Evolutionary conservation across 352 stramenopile species (phyloP).

Genomic region (Globisporangium polare): DNA sequence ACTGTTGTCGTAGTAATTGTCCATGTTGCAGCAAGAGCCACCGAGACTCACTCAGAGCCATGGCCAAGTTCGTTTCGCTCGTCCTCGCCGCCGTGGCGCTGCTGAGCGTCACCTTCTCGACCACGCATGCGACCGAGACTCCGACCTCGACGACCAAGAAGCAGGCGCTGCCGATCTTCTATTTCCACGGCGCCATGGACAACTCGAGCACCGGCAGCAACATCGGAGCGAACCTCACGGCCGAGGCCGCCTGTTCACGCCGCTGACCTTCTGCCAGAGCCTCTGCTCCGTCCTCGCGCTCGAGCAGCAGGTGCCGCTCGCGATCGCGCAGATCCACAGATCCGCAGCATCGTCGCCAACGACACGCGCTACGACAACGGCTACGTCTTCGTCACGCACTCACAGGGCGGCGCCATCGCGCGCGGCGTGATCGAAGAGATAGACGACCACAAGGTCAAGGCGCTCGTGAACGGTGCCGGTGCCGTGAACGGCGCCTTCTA

Average conservation of each 20-base stretch:
- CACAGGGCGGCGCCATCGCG: slow-evolving; percentile 19
- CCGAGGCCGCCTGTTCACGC: slow-evolving; percentile 12
- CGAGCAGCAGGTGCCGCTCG: slow-evolving; percentile 15
- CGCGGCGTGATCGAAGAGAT: slow-evolving; percentile 24
- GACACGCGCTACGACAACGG: slow-evolving; percentile 19
- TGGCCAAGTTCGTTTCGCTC: neutral
- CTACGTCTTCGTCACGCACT: slow-evolving; percentile 30
- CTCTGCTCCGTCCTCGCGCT: slow-evolving; percentile 15
- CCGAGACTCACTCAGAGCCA: neutral
- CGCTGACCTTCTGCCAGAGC: slow-evolving; percentile 20
- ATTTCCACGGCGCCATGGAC: slow-evolving; percentile 22
- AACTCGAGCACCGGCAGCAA: neutral
- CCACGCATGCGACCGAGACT: neutral
- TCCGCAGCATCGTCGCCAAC: slow-evolving; percentile 11
- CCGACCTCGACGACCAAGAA: neutral
- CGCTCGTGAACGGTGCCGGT: slow-evolving; percentile 22
- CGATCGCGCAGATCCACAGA: slow-evolving; percentile 21
- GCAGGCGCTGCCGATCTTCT: slow-evolving; percentile 20
- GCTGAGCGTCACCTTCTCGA: neutral
- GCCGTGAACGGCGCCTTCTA: slow-evolving; percentile 26
- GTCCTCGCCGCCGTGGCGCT: neutral
- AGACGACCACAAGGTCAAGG: slow-evolving; percentile 28
- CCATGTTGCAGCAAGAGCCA: too few relatives aligned
- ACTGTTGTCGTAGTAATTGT: too few relatives aligned
- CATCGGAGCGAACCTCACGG: slow-evolving; percentile 14